Evolutionary conservation across 352 stramenopile genomes (phyloP), one percentile per base, ranked within the genome.

Genomic region (Pythium biforme): DNA sequence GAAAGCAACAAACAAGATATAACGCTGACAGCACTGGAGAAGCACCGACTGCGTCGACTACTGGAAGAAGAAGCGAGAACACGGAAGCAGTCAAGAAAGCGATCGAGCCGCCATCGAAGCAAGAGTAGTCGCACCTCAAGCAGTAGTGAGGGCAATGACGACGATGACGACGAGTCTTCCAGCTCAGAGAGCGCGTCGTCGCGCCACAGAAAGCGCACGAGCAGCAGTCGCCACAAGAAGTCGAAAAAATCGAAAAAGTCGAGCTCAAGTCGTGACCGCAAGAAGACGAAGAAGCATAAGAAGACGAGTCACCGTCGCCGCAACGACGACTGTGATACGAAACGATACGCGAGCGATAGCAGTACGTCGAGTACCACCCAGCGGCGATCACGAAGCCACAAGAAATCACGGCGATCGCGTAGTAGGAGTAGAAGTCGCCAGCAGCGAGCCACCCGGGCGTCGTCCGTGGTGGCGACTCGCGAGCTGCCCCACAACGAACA

Each of bases 1-100:
- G 37, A 43, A 20, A 20, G 4, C 14, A 33, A 29, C n/a, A 17
- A 26, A 27, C 14, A 43, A 8, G 31, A 55, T 2, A 19, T 29
- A 3, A 19, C 15, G 49, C n/a, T 55, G 19, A 29, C 29, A 4
- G 14, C 39, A 14, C 31, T 78, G 1, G 72, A 82, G 45, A 59
- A 68, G n/a, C 63, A 78, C 5, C 72, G 69, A 0, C 59, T 81
- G n/a, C 74, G 69, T 7, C 39, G 22, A 8, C 41, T 81, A 20
- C 29, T 79, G 1, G 74, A 82, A 45, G 66, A 75, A 43, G 72
- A 80, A 25, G 61, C 40, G 22, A 31, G 17, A 9, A n/a, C 15
- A 27, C 45, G 29, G 6, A 76, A 65, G 33, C 53, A 52, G 17
- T 59, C 54, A 20, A 48, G 62, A 1, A 41, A 59, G 33, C 50